Evolutionary conservation across 2,329 filamentous ascomycete species (phyloP).

Genomic region (Cordyceps farinosa): DNA sequence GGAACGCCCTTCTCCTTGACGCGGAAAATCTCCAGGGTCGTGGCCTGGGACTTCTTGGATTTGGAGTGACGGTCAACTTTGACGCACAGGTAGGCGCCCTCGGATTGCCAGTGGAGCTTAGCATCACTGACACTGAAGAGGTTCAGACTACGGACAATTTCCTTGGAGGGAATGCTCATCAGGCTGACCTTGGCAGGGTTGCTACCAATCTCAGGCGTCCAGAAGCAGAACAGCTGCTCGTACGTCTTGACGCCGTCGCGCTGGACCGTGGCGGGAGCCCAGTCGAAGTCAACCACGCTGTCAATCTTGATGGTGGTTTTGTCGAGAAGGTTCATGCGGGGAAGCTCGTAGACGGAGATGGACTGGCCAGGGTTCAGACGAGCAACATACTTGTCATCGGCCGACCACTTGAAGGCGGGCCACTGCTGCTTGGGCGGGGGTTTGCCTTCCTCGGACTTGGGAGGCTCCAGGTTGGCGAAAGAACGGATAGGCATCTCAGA

Average conservation of each 20-base stretch:
- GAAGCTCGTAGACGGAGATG: conserved; percentile 87
- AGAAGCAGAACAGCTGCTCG: conserved; percentile 96
- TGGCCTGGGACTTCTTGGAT: conserved; percentile 96
- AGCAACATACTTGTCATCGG: conserved; percentile 95
- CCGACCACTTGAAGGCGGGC: conserved; percentile 99
- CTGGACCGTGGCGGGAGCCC: conserved; percentile 79
- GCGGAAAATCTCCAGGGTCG: conserved; percentile 97
- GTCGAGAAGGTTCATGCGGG: conserved; percentile 83
- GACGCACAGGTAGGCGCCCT: conserved; percentile 89
- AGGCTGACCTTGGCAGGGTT: conserved; percentile 96
- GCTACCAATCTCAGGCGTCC: conserved; percentile 96
- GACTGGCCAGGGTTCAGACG: conserved; percentile 82
- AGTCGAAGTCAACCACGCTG: conserved; percentile 95
- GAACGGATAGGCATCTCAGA: conserved; percentile 87
- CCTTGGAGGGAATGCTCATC: conserved; percentile 94
- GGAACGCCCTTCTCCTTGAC: conserved; percentile 96
- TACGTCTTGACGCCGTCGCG: conserved; percentile 85
- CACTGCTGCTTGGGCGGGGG: conserved; percentile 82
- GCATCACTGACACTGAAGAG: conserved; percentile 97
- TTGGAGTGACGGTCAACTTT: conserved; percentile 99
- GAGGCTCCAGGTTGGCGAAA: conserved; percentile 83
- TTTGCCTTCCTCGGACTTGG: conserved; percentile 60
- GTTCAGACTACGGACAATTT: conserved; percentile 90
- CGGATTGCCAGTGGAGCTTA: conserved; percentile 98
- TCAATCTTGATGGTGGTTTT: conserved; percentile 95